A percentile compares a stretch with the other conserved stretches of the same genome.
Evolutionary conservation across 208 protist species (phyloP).

Genomic region (Acanthamoeba royreba): DNA sequence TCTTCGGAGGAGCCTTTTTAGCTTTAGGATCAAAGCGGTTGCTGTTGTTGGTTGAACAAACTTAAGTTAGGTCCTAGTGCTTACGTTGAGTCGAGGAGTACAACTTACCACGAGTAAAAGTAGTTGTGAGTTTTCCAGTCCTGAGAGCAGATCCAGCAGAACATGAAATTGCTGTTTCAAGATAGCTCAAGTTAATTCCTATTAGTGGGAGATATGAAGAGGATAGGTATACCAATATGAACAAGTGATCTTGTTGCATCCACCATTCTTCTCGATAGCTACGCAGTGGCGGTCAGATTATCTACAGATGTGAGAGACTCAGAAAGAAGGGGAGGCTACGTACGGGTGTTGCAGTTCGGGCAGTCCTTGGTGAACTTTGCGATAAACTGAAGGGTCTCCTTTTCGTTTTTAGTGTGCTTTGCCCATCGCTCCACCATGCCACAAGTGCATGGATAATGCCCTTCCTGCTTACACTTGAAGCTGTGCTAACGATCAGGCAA

Average conservation of each 20-base stretch:
- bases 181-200: neutral
- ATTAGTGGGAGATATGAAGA: neutral
- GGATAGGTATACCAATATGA: neutral
- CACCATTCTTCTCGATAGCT: constrained; percentile 27
- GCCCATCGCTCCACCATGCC: neutral
- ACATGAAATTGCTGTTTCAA: neutral
- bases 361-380: constrained; percentile 1
- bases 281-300: neutral
- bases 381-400: neutral
- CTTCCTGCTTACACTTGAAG: constrained; percentile 12
- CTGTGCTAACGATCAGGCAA: neutral
- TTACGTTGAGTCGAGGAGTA: neutral
- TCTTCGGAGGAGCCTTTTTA: neutral
- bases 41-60: neutral
- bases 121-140: constrained; percentile 7
- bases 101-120: neutral
- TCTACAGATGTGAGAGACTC: neutral
- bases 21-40: neutral
- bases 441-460: neutral
- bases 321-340: neutral
- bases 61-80: neutral
- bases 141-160: neutral
- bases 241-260: neutral
- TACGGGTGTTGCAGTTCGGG: neutral
- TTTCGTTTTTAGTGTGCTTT: neutral